Evolutionary conservation across 2,329 filamentous ascomycete genomes (phyloP).

Genomic region (Eutypa lata): DNA sequence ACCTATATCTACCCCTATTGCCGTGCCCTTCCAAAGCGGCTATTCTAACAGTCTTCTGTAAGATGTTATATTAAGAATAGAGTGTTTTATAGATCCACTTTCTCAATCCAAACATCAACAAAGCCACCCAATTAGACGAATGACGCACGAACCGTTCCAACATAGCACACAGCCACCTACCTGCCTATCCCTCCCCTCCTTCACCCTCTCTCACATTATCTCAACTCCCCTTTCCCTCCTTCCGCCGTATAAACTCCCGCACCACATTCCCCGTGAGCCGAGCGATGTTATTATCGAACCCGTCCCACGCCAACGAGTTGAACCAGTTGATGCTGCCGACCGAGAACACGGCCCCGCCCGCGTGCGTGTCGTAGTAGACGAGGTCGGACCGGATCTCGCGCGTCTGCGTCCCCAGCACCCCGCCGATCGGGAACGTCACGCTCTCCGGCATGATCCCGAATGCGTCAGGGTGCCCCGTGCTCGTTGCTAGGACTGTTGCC

Average conservation of each 20-base stretch:
- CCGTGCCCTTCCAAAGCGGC: too few species aligned
- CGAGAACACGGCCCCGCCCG: slow-evolving; percentile 12
- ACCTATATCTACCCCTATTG: too few species aligned
- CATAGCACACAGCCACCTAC: too few species aligned
- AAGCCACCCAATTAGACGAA: too few species aligned
- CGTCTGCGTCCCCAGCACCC: slow-evolving; percentile 18
- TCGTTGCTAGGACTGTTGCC: slow-evolving; percentile 25
- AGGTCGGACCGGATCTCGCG: slow-evolving; percentile 19
- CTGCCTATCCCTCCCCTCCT: too few species aligned
- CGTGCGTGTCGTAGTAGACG: slow-evolving; percentile 17
- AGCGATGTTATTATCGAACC: slow-evolving; percentile 24
- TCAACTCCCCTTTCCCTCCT: background rate
- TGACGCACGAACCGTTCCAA: too few species aligned
- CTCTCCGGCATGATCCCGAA: slow-evolving; percentile 22
- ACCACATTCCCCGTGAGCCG: slow-evolving; percentile 20
- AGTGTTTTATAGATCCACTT: too few species aligned
- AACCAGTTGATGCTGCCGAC: slow-evolving; percentile 28
- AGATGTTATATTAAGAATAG: too few species aligned
- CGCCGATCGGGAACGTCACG: slow-evolving; percentile 15
- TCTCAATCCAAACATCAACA: too few species aligned
- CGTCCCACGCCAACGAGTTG: slow-evolving; percentile 18
- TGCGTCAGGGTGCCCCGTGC: slow-evolving; percentile 14
- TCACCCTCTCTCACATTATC: too few species aligned
- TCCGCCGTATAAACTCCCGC: background rate
- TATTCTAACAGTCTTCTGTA: too few species aligned